Evolutionary conservation across 352 stramenopile genomes (phyloP).

Genomic region (Phytophthora tubulina): DNA sequence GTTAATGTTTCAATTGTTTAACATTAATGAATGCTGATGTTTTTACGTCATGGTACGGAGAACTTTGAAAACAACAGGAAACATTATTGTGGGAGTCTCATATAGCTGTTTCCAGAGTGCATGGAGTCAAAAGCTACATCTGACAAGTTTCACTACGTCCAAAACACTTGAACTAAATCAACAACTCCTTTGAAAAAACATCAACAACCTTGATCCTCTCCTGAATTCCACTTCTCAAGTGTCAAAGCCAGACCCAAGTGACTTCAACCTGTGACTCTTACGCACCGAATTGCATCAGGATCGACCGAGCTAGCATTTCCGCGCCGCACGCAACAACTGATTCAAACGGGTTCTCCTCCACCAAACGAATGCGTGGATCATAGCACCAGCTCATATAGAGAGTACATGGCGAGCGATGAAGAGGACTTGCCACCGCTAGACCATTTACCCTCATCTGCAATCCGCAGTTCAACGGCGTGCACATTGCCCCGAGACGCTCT

Average conservation of each 20-base stretch:
- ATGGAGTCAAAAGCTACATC: too few relatives aligned
- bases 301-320: conserved; percentile 4
- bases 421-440: conserved; percentile 16
- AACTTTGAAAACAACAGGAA: too few relatives aligned
- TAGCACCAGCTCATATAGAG: conserved; percentile 41
- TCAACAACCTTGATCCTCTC: too few relatives aligned
- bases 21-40: too few relatives aligned
- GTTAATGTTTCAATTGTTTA: too few relatives aligned
- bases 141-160: too few relatives aligned
- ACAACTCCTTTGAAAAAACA: too few relatives aligned
- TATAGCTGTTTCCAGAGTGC: too few relatives aligned
- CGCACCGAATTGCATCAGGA: conserved; percentile 1
- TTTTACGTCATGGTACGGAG: too few relatives aligned
- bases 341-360: conserved; percentile 6
- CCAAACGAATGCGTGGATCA: conserved; percentile 24
- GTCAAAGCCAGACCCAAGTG: neutral
- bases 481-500: conserved; percentile 3
- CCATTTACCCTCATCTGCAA: conserved; percentile 28
- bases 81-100: too few relatives aligned
- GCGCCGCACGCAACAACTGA: neutral
- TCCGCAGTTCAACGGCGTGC: conserved; percentile 24
- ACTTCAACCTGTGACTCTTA: neutral
- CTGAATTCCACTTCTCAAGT: too few relatives aligned
- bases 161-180: too few relatives aligned
- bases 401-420: conserved; percentile 21